Percentiles rank a stretch among this genome's conserved stretches.
Conservation (phyloP, 176 grass and related monocot genomes). For the Canna indica region DNA sequence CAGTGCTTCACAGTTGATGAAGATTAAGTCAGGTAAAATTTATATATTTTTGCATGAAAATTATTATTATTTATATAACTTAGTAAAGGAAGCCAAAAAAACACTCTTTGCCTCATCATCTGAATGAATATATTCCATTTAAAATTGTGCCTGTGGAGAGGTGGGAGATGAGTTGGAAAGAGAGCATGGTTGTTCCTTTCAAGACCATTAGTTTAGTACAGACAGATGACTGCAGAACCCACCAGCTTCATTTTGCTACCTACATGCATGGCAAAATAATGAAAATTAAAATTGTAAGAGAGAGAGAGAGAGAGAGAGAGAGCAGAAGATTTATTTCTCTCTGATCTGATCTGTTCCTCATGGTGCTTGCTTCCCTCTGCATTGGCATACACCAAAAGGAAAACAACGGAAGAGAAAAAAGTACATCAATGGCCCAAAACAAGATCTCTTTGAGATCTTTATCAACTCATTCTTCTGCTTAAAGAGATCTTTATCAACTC, state of each 20-base stretch:
- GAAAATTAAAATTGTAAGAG: neutral
- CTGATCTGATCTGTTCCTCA: slow-evolving; percentile 16
- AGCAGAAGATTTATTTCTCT: slow-evolving; percentile 16
- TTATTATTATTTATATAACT: too few relatives aligned
- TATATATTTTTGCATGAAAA: too few relatives aligned
- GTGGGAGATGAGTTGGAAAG: neutral
- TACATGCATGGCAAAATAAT: slow-evolving; percentile 31
- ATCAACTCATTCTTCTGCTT: neutral
- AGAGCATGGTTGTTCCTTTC: neutral
- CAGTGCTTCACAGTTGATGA: too few relatives aligned
- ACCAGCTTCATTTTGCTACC: slow-evolving; percentile 30
- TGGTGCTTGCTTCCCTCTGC: slow-evolving; percentile 62
- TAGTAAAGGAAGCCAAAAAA: too few relatives aligned
- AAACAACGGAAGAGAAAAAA: slow-evolving; percentile 28
- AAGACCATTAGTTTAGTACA: neutral
- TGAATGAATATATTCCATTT: neutral
- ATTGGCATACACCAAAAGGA: slow-evolving; percentile 44
- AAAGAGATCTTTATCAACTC: slow-evolving; percentile 25
- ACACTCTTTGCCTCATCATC: neutral
- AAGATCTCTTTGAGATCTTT: slow-evolving; percentile 38
- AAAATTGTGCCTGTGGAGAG: neutral
- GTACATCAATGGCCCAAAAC: slow-evolving; percentile 1
- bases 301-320: neutral
- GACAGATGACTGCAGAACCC: slow-evolving; percentile 11
- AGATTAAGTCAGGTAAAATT: too few relatives aligned